Base-by-base conservation (phyloP, 2,329 filamentous ascomycete genomes). In the Fusarium devonianum region DNA sequence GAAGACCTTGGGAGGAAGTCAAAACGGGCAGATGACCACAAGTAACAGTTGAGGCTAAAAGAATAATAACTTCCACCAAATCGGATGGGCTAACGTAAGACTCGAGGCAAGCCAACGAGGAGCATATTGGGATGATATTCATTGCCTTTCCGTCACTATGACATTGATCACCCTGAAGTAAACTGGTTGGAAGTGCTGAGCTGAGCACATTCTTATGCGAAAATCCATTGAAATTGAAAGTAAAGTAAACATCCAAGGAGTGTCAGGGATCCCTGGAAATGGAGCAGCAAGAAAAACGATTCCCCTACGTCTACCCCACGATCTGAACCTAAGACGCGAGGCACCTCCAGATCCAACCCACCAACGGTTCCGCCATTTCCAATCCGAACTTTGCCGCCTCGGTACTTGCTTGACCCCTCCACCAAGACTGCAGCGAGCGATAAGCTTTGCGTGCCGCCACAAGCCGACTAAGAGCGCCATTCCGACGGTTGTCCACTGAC, bases 361-460 rank as follows among this genome's bases (percentile, higher is more conserved):
- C 60, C 40, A n/a, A 52, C 50, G 53, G 47, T 63, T 66, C 61
- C 63, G 63, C 62, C 28, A 65, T 65, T 63, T 62, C 51, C 59
- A 66, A 66, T 66, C 64, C 64, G 64, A 66, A 65, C 58, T 56
- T 66, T 65, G 54, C 64, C 64, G 64, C 58, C 53, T 44, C 53
- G 40, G 53, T 44, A 46, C 39, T 50, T 44, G 44, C 39, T 50
- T 43, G 16, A 23, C 34, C 37, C 30, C 56, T 49, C 56, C 53
- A 53, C 33, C 45, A 34, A 43, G 17, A 44, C 36, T 40, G 33
- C 46, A 48, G 25, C 44, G 42, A 60, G 60, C 51, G 52, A 65
- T 55, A 57, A 62, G 48, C 50, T 49, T 34, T 53, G 37, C 64
- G 47, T 65, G 65, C 67, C 67, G 67, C 52, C 33, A 47, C 51